phyloP scores from a whole-genome alignment of 345 rosid genomes.

The Leavenworthia alabamica region DNA sequence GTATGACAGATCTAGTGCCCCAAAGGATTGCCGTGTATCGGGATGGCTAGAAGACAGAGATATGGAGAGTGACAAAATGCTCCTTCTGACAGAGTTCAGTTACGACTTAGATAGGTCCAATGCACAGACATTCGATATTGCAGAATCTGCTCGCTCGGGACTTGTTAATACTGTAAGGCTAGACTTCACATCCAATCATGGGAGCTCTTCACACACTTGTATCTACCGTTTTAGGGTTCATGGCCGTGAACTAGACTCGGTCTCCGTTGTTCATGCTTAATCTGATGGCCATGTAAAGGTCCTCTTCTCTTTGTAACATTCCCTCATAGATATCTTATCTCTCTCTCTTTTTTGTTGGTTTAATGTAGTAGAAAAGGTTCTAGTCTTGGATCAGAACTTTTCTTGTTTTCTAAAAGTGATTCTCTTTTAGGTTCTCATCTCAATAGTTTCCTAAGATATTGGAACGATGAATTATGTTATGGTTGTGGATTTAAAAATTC shows the following conservation, averaged over 20 bases:
- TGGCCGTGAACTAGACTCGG: constrained; percentile 59
- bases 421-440: not conserved
- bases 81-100: constrained; percentile 60
- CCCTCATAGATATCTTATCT: not conserved
- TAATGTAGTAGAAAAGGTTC: not conserved
- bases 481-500: too few species aligned
- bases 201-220: constrained; percentile 71
- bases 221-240: constrained; percentile 92
- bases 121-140: constrained; percentile 67
- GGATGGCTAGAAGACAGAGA: constrained; percentile 68
- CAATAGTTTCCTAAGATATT: too few species aligned
- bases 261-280: constrained; percentile 26
- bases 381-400: not conserved
- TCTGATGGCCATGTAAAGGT: constrained; percentile 1
- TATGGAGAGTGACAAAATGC: constrained; percentile 34
- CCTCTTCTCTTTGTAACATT: constrained; percentile 13
- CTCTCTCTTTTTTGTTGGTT: not conserved
- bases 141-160: constrained; percentile 39
- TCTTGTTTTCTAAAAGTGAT: not conserved
- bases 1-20: constrained; percentile 84
- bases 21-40: constrained; percentile 78
- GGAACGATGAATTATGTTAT: too few species aligned
- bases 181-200: constrained; percentile 79
- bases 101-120: constrained; percentile 86
- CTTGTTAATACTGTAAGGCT: constrained; percentile 62